Conservation (phyloP, 2,329 filamentous ascomycete species). For the Paecilomyces sp. region DNA sequence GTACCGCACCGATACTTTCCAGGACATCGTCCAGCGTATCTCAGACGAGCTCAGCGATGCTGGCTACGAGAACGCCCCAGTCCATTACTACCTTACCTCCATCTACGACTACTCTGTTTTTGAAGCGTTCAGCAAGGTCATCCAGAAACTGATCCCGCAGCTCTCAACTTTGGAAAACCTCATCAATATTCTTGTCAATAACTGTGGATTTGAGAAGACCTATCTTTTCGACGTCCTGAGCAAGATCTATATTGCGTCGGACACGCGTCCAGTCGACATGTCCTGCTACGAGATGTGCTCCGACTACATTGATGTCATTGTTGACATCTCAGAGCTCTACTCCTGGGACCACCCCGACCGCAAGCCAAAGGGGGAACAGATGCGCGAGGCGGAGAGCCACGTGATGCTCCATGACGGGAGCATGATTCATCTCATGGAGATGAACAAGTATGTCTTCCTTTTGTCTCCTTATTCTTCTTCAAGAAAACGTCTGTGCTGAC, state of each 20-base stretch:
- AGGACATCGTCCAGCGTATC: conserved; percentile 92
- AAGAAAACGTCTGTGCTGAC: conserved; percentile 9
- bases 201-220: conserved; percentile 93
- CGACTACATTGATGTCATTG: conserved; percentile 97
- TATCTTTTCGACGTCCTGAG: conserved; percentile 96
- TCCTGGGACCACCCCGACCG: conserved; percentile 56
- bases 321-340: conserved; percentile 93
- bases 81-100: conserved; percentile 91
- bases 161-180: conserved; percentile 88
- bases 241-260: conserved; percentile 98
- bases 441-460: conserved; percentile 51
- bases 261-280: conserved; percentile 88
- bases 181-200: conserved; percentile 87
- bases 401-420: conserved; percentile 55
- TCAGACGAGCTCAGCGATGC: conserved; percentile 92
- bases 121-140: conserved; percentile 96
- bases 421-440: conserved; percentile 59
- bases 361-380: conserved; percentile 36
- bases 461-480: not conserved
- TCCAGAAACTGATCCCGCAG: conserved; percentile 93
- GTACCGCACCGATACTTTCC: conserved; percentile 91
- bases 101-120: conserved; percentile 99
- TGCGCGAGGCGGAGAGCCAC: conserved; percentile 54
- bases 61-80: conserved; percentile 85
- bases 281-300: conserved; percentile 97